Conservation (phyloP, 306 rosid genomes). For the Elaeagnus macrophylla region DNA sequence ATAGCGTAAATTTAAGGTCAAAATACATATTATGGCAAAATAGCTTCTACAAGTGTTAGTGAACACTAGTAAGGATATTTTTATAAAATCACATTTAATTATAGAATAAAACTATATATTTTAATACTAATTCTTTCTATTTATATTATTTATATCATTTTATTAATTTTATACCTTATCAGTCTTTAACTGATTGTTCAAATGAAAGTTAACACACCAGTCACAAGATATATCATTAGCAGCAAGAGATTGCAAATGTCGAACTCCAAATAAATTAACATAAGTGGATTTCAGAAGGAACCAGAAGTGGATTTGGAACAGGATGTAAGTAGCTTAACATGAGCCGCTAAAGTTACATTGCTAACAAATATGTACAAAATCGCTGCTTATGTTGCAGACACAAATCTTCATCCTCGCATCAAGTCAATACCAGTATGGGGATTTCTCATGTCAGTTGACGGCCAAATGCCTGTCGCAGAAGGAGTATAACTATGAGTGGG, state of each 20-base stretch:
- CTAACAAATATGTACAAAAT: slow-evolving; percentile 63
- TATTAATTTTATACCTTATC: too few relatives aligned
- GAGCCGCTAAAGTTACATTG: slow-evolving; percentile 31
- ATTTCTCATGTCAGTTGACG: slow-evolving; percentile 43
- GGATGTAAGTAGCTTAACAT: slow-evolving; percentile 26
- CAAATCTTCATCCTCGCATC: slow-evolving; percentile 61
- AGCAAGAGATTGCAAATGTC: slow-evolving; percentile 19
- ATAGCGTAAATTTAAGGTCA: too few relatives aligned
- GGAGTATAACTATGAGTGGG: slow-evolving; percentile 49
- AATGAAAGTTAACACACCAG: too few relatives aligned
- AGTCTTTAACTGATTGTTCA: too few relatives aligned
- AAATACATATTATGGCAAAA: too few relatives aligned
- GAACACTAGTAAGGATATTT: too few relatives aligned
- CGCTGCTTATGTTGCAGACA: slow-evolving; percentile 40
- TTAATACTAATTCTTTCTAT: too few relatives aligned
- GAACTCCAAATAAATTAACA: slow-evolving; percentile 17
- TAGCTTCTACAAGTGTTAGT: too few relatives aligned
- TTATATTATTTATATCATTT: too few relatives aligned
- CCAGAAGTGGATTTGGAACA: slow-evolving; percentile 19
- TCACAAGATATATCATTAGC: slow-evolving; percentile 6
- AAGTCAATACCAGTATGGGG: slow-evolving; percentile 80
- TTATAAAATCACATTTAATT: too few relatives aligned
- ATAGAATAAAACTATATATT: too few relatives aligned
- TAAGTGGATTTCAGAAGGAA: slow-evolving; percentile 20
- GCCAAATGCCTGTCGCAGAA: slow-evolving; percentile 50